Base-by-base conservation (phyloP, 1,284 basidiomycete genomes). In the Phaffia rhodozyma region DNA sequence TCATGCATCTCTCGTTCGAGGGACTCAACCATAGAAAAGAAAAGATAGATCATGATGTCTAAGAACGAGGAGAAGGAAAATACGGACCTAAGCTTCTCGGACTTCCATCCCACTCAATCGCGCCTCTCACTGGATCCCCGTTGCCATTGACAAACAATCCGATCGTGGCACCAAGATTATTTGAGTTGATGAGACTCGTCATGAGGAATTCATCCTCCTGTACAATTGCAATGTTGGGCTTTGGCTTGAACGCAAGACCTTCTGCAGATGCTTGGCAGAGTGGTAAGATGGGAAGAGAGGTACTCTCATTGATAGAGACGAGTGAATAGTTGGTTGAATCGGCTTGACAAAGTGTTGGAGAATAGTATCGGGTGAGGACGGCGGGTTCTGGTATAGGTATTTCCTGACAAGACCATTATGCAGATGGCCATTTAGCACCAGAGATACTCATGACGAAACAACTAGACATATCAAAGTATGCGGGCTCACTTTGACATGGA, bases 121-220 rank as follows among this genome's bases (percentile, higher is more conserved):
- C 92, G 1, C 90, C 90, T 54, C 91, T 81, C 11, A 90, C 86
- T 16, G 91, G 90, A 73, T 93, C 90, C 1, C 90, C 91, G 16
- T 84, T 81, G 0, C 84, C 83, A 30, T 82, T 89, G 67, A 94
- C 79, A 71, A 96, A 94, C 1, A 94, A 76, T 0, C 91, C 91
- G 62, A 94, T 78, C 0, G 88, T 86, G 64, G 80, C 83, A 9
- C 88, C 90, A 0, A 84, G 89, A 60, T 69, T 76, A 16, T 68
- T 70, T 21, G 54, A 50, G n/a, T 62, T 69, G 27, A 67, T 70
- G 30, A 70, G 70, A 61, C 74, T 76, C 5, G 77, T 76, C 9
- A 79, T 72, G 47, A 80, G 68, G 59, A 91, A 94, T 73, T 94
- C 91, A 69, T 82, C 82, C 54, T 83, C 82, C 38, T 81, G 81